These are phyloP conservation scores for Lichtheimia hyalospora DNA, from an alignment of 371 early-diverging fungal species.

Conservation along the genomic window DNA sequence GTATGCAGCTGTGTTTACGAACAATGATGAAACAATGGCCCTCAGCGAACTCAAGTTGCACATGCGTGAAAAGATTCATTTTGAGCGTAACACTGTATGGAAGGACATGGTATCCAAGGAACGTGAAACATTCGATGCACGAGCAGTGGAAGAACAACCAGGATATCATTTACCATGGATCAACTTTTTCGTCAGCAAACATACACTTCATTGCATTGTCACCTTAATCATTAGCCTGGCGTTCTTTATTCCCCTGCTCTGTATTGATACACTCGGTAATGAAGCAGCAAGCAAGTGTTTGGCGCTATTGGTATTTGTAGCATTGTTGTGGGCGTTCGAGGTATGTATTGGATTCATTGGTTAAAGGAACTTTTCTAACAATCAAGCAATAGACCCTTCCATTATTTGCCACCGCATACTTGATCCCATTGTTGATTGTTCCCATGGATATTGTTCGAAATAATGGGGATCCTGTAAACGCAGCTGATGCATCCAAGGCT, in stretches of 20 bases:
- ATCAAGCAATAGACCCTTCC: constrained; percentile 45
- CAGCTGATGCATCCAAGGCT: constrained; percentile 76
- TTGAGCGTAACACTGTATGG: constrained; percentile 81
- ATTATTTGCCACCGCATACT: constrained; percentile 75
- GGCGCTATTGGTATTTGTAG: constrained; percentile 59
- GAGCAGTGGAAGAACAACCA: constrained; percentile 28
- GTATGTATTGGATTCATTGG: constrained; percentile 14
- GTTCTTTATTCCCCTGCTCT: constrained; percentile 55
- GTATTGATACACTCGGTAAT: constrained; percentile 50
- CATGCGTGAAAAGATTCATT: constrained; percentile 71
- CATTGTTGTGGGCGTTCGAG: constrained; percentile 69
- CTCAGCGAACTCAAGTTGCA: constrained; percentile 58
- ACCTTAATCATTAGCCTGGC: constrained; percentile 40
- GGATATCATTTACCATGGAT: constrained; percentile 33
- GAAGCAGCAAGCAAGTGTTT: constrained; percentile 59
- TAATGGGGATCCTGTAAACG: constrained; percentile 41
- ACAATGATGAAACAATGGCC: constrained; percentile 52
- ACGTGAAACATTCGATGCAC: constrained; percentile 49
- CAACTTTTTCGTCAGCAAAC: constrained; percentile 15
- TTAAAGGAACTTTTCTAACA: background rate
- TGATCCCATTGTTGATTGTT: constrained; percentile 75
- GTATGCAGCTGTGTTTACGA: constrained; percentile 57
- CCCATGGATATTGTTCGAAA: constrained; percentile 65
- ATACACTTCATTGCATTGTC: constrained; percentile 11
- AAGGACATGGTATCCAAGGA: constrained; percentile 76